A percentile compares a stretch with the other conserved stretches of the same genome.
Evolutionary conservation across 2,329 filamentous ascomycete species (phyloP).

Genomic region (Thelonectria olida): DNA sequence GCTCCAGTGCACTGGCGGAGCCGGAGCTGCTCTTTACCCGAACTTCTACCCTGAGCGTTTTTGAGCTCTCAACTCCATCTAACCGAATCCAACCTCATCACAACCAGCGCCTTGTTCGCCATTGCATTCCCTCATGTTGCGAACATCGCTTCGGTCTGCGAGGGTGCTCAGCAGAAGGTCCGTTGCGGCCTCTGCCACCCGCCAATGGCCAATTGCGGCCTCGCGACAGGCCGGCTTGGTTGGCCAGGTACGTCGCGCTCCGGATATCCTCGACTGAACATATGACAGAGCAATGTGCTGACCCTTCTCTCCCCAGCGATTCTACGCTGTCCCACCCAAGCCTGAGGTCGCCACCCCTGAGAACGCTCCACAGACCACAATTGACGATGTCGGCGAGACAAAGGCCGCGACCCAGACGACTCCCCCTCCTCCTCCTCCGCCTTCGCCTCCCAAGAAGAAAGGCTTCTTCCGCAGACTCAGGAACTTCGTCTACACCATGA

Average conservation of each 20-base stretch:
- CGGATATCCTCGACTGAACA: slow-evolving; percentile 46
- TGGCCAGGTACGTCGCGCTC: slow-evolving; percentile 47
- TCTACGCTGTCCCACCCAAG: slow-evolving; percentile 64
- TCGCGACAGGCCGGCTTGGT: slow-evolving; percentile 45
- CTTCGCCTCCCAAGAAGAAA: slow-evolving; percentile 63
- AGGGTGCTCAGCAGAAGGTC: slow-evolving; percentile 67
- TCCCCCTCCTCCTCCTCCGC: slow-evolving; percentile 40
- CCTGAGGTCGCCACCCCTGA: slow-evolving; percentile 62
- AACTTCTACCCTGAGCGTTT: slow-evolving; percentile 56
- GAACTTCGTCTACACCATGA: slow-evolving; percentile 78
- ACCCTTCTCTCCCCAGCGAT: slow-evolving; percentile 56
- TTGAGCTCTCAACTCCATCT: slow-evolving; percentile 48
- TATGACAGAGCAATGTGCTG: slow-evolving; percentile 42
- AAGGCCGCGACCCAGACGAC: slow-evolving; percentile 51
- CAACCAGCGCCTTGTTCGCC: slow-evolving; percentile 49
- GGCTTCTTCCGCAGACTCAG: slow-evolving; percentile 77
- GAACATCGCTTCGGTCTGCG: slow-evolving; percentile 73
- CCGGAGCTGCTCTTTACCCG: slow-evolving; percentile 50
- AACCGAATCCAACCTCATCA: slow-evolving; percentile 43
- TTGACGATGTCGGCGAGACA: slow-evolving; percentile 49
- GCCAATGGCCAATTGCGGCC: slow-evolving; percentile 64
- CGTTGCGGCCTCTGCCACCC: slow-evolving; percentile 60
- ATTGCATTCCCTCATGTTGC: slow-evolving; percentile 71
- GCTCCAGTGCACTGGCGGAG: slow-evolving; percentile 25
- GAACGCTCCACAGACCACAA: slow-evolving; percentile 51